Percentiles rank a stretch among this genome's conserved stretches.
These are phyloP conservation scores for Trichoderma arundinaceum DNA, from an alignment of 2,329 filamentous ascomycete genomes.

Conservation along the genomic window DNA sequence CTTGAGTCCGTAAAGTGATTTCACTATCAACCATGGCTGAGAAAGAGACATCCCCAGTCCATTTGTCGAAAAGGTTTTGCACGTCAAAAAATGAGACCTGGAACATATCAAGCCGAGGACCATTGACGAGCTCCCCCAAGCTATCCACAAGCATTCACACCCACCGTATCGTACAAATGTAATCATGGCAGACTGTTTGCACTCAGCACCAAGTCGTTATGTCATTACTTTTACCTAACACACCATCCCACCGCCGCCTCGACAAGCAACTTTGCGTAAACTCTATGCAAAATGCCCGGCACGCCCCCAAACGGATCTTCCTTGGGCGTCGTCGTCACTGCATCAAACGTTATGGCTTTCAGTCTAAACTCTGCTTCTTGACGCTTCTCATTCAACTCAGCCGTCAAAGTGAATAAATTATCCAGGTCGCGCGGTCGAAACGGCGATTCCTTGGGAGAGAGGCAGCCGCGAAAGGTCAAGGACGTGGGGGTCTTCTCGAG, in stretches of 20 bases:
- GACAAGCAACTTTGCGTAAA: constrained; percentile 3
- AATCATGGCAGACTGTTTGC: no score
- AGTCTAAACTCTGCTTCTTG: constrained; percentile 7
- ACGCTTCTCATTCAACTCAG: neutral
- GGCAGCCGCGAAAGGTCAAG: neutral
- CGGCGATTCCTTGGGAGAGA: constrained; percentile 1
- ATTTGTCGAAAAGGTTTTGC: no score
- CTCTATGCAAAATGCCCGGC: neutral
- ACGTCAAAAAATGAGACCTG: no score
- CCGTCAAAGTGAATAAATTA: neutral
- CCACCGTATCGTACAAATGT: no score
- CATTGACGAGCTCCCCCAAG: no score
- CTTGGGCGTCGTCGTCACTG: constrained; percentile 1
- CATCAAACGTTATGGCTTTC: neutral
- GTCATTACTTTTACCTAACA: neutral
- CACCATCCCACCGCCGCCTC: constrained; percentile 13
- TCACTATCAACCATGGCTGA: no score
- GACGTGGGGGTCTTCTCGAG: neutral
- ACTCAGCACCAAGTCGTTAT: neutral
- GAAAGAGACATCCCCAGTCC: no score
- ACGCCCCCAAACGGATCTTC: constrained; percentile 13
- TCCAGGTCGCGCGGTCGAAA: neutral
- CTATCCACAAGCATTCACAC: no score
- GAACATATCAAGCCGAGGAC: no score
- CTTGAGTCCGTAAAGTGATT: no score